Evolutionary conservation across 2,329 filamentous ascomycete genomes (phyloP).

Genomic region (Fusarium sp.): DNA sequence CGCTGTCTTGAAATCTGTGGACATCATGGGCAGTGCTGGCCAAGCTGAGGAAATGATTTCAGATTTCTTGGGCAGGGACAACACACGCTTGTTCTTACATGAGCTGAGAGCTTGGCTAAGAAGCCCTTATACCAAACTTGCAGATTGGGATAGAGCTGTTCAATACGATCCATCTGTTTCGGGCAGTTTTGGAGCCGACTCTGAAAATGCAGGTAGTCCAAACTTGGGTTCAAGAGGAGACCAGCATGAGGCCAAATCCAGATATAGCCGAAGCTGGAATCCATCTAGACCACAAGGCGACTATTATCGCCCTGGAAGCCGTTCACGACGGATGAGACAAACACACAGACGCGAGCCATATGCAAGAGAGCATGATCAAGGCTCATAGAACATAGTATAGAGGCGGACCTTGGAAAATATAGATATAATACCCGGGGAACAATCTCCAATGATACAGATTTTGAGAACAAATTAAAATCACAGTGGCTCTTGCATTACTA

Average conservation of each 20-base stretch:
- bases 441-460: constrained; percentile 20
- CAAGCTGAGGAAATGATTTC: constrained; percentile 82
- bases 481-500: not conserved
- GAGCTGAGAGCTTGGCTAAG: constrained; percentile 85
- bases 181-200: not conserved
- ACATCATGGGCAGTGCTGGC: constrained; percentile 81
- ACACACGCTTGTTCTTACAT: constrained; percentile 82
- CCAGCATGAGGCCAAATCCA: not conserved
- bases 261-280: not conserved
- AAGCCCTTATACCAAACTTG: constrained; percentile 78
- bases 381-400: not conserved
- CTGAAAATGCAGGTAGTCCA: not conserved
- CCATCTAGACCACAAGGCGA: constrained; percentile 35
- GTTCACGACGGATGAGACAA: constrained; percentile 3
- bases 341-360: constrained; percentile 33
- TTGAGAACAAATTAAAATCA: not conserved
- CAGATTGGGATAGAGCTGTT: constrained; percentile 83
- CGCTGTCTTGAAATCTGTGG: constrained; percentile 83
- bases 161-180: constrained; percentile 67
- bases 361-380: constrained; percentile 7
- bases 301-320: constrained; percentile 42
- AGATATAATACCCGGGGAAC: constrained; percentile 41
- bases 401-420: constrained; percentile 23
- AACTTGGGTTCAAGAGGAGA: not conserved
- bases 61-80: constrained; percentile 80